Evolutionary conservation across 306 rosid species (phyloP).

Genomic region (Cicer yamashitae): DNA sequence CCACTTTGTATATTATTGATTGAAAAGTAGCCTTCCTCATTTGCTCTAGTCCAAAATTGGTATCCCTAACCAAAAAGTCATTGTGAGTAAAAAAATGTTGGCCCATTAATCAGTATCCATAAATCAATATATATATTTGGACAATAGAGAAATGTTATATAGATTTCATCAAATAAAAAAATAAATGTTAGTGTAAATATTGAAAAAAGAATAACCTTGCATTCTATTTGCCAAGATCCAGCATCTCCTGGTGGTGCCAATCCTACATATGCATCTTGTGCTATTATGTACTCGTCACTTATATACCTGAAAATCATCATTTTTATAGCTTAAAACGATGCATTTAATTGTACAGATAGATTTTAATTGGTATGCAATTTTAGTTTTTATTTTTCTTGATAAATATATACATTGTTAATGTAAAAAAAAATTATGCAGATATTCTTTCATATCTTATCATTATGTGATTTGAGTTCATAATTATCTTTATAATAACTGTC

Average conservation of each 20-base stretch:
- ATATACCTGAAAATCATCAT: conserved; percentile 54
- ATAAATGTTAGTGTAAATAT: too few relatives aligned
- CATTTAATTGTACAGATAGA: neutral
- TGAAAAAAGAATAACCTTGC: conserved; percentile 56
- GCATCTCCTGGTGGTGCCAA: conserved; percentile 74
- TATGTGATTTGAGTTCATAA: too few relatives aligned
- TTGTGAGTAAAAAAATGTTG: conserved; percentile 1
- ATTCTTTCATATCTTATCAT: too few relatives aligned
- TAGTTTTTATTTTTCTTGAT: too few relatives aligned
- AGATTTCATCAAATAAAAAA: too few relatives aligned
- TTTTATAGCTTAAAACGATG: neutral
- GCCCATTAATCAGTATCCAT: neutral
- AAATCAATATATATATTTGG: neutral
- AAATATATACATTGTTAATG: too few relatives aligned
- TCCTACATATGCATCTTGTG: conserved; percentile 66
- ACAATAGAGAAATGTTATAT: too few relatives aligned
- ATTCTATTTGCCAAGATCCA: conserved; percentile 91
- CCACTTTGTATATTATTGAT: conserved; percentile 61
- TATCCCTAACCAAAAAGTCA: conserved; percentile 61
- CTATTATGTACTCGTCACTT: conserved; percentile 49
- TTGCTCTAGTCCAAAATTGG: conserved; percentile 78
- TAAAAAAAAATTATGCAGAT: too few relatives aligned
- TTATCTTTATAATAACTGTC: too few relatives aligned
- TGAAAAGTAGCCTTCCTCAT: conserved; percentile 63
- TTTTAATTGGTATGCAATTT: too few relatives aligned